Percentiles rank a stretch among this genome's conserved stretches.
phyloP scores from a whole-genome alignment of 192 early-diverging fungal genomes.

The Gonapodya prolifera region DNA sequence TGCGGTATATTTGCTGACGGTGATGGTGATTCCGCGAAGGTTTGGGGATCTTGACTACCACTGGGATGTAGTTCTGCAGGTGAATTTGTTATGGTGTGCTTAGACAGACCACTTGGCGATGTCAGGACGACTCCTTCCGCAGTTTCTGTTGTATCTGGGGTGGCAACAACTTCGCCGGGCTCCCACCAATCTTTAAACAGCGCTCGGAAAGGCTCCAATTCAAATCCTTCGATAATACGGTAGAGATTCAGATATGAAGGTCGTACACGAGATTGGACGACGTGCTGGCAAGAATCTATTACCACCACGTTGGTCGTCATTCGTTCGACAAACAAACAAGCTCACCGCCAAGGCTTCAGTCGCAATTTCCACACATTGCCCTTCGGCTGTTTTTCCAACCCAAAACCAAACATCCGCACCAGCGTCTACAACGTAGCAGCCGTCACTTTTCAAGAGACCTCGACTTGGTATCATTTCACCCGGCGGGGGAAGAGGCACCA shows the following conservation, averaged over 20 bases:
- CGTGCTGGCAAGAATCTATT: not conserved
- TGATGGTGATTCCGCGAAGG: too few relatives aligned
- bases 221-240: not conserved
- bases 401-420: not conserved
- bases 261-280: not conserved
- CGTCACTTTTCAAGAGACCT: not conserved
- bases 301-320: too few relatives aligned
- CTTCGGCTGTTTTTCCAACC: not conserved
- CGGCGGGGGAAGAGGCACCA: not conserved
- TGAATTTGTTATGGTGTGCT: too few relatives aligned
- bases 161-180: not conserved
- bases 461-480: not conserved
- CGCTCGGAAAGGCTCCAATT: not conserved
- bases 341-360: not conserved
- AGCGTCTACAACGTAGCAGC: not conserved
- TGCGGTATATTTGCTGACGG: too few relatives aligned
- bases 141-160: too few relatives aligned
- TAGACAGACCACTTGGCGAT: too few relatives aligned
- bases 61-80: too few relatives aligned
- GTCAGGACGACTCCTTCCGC: too few relatives aligned
- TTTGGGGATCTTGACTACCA: too few relatives aligned
- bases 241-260: not conserved
- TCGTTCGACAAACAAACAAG: too few relatives aligned
- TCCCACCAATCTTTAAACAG: not conserved
- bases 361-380: not conserved